Conservation (phyloP, 2,329 filamentous ascomycete genomes). For the Cladosporium velox region DNA sequence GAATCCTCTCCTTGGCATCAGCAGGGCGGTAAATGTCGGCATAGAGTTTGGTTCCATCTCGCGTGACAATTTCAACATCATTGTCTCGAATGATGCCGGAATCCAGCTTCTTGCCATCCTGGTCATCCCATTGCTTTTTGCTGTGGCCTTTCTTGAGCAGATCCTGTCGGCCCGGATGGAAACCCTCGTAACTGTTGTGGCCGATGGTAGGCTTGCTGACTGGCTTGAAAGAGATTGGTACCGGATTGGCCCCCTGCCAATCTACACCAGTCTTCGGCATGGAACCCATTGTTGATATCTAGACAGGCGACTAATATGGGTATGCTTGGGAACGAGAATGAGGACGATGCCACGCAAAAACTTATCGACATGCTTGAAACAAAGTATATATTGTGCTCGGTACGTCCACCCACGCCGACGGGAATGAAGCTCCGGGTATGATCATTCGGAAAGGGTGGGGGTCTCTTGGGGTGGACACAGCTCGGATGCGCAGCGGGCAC, state of each 20-base stretch:
- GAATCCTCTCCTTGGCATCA: constrained; percentile 36
- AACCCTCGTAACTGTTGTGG: constrained; percentile 8
- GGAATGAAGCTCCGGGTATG: background rate
- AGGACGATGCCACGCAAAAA: background rate
- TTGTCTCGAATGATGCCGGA: constrained; percentile 46
- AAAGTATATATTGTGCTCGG: background rate
- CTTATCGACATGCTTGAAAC: background rate
- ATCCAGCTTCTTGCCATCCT: constrained; percentile 14
- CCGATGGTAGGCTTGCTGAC: background rate
- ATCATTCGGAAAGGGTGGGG: background rate
- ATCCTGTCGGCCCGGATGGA: background rate
- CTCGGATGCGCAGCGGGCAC: background rate
- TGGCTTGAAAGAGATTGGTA: constrained; percentile 4
- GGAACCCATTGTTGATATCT: background rate
- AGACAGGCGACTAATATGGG: background rate
- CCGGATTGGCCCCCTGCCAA: background rate
- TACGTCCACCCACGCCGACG: background rate
- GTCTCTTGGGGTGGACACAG: background rate
- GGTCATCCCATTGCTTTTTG: constrained; percentile 3
- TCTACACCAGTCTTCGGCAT: background rate
- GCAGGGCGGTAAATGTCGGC: constrained; percentile 49
- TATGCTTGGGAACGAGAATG: background rate
- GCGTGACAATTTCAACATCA: constrained; percentile 46
- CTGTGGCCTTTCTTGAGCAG: constrained; percentile 1
- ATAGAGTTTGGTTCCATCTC: constrained; percentile 46